Conservation (phyloP, 331 rosid species). For the Rhamnella rubrinervis region DNA sequence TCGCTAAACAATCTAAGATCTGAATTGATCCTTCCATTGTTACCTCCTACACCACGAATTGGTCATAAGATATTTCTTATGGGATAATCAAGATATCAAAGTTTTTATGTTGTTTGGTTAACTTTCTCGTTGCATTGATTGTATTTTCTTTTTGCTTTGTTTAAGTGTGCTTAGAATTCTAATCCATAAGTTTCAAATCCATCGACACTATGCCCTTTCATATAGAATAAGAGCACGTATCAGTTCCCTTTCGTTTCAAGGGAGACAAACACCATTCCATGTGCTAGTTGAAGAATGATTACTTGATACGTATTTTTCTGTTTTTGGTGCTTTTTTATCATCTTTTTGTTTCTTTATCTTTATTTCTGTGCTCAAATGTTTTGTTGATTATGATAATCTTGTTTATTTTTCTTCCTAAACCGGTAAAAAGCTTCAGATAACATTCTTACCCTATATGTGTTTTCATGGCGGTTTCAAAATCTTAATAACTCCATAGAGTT, state of each 20-base stretch:
- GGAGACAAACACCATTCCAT: constrained; percentile 1
- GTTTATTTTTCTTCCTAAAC: no score
- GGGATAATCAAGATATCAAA: not conserved
- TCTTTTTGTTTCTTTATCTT: not conserved
- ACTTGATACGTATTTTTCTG: not conserved
- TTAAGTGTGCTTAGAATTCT: not conserved
- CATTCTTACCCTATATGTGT: no score
- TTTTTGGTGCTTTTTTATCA: not conserved
- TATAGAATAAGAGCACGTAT: not conserved
- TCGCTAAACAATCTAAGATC: constrained; percentile 30
- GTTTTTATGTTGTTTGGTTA: not conserved
- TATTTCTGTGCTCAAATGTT: not conserved
- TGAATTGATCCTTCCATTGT: constrained; percentile 10
- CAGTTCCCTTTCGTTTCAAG: not conserved
- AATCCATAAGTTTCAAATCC: not conserved
- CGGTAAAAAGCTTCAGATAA: no score
- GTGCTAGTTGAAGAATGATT: not conserved
- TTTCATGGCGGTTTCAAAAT: no score
- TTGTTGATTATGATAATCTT: no score
- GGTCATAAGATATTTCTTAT: not conserved
- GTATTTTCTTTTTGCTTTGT: not conserved
- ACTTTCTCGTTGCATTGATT: not conserved
- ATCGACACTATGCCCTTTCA: not conserved
- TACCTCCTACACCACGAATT: constrained; percentile 1
- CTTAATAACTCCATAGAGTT: no score